These are phyloP conservation scores for Borealophlyctis nickersoniae DNA, from an alignment of 192 early-diverging fungal genomes.

Conservation along the genomic window DNA sequence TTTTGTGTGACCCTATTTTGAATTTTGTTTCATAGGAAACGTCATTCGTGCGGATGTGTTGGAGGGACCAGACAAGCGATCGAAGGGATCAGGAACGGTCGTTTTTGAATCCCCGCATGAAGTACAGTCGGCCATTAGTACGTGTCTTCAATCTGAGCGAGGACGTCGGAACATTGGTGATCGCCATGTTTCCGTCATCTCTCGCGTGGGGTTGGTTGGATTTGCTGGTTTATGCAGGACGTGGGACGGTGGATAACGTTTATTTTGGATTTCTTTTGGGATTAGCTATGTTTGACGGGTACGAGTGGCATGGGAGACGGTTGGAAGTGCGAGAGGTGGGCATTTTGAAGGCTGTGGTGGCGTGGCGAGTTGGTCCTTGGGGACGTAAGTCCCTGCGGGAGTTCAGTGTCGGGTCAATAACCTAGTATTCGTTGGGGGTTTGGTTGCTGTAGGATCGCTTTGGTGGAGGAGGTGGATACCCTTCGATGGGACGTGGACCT, in stretches of 20 bases:
- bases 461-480: not conserved
- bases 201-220: not conserved
- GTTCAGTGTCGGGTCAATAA: not conserved
- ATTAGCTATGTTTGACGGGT: conserved; percentile 77
- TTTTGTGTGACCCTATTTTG: conserved; percentile 28
- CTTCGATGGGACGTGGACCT: not conserved
- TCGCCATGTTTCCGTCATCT: not conserved
- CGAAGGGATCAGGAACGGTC: conserved; percentile 73
- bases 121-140: conserved; percentile 73
- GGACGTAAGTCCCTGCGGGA: not conserved
- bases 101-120: conserved; percentile 66
- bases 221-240: conserved; percentile 3
- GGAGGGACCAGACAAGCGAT: conserved; percentile 55
- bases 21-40: conserved; percentile 42
- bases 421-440: not conserved
- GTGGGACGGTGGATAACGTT: conserved; percentile 15
- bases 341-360: conserved; percentile 6
- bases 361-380: conserved; percentile 8
- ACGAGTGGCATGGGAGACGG: conserved; percentile 70
- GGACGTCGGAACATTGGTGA: not conserved
- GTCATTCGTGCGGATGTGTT: conserved; percentile 71
- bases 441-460: not conserved
- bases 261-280: conserved; percentile 26
- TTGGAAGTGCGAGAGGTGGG: conserved; percentile 80
- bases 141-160: conserved; percentile 25